Percentiles rank a stretch among this genome's conserved stretches.
Evolutionary conservation across 2,329 filamentous ascomycete genomes (phyloP).

Genomic region (Neopestalotiopsis sp.): DNA sequence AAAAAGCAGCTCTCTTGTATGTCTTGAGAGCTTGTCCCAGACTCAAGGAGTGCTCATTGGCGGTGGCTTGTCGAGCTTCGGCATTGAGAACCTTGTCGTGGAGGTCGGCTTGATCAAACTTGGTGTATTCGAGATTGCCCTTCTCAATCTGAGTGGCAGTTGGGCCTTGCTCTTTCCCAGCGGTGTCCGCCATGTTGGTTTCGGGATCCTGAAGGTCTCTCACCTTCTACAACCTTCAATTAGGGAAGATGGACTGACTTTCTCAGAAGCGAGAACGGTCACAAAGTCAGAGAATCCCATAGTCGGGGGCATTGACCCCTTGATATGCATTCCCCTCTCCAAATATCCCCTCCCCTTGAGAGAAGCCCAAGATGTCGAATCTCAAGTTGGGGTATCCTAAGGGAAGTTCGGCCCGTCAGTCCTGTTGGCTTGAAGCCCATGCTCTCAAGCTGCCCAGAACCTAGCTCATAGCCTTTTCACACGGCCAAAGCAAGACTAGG

Average conservation of each 20-base stretch:
- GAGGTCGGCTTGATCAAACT: constrained; percentile 38
- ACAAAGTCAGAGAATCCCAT: background rate
- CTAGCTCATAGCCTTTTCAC: background rate
- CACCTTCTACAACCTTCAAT: background rate
- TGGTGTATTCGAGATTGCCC: constrained; percentile 33
- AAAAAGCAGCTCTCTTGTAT: constrained; percentile 45
- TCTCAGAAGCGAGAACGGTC: background rate
- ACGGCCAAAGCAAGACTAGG: background rate
- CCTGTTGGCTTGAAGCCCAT: background rate
- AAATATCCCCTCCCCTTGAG: background rate
- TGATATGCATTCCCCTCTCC: constrained; percentile 4
- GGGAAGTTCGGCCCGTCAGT: constrained; percentile 5
- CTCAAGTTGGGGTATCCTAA: background rate
- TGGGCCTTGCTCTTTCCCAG: background rate
- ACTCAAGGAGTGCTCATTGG: constrained; percentile 41
- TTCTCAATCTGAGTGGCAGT: constrained; percentile 32
- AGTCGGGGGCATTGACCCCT: background rate
- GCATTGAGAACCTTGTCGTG: constrained; percentile 43
- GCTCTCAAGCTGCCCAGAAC: background rate
- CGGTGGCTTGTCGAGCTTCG: constrained; percentile 41
- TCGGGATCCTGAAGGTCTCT: background rate
- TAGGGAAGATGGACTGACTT: too few relatives aligned
- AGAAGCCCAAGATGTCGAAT: background rate
- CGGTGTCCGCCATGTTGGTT: constrained; percentile 7
- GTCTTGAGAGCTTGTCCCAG: constrained; percentile 42